Evolutionary conservation across 75 land plant species (phyloP), one percentile per base, ranked within the genome.

Genomic region (Chamaecyparis obtusa): DNA sequence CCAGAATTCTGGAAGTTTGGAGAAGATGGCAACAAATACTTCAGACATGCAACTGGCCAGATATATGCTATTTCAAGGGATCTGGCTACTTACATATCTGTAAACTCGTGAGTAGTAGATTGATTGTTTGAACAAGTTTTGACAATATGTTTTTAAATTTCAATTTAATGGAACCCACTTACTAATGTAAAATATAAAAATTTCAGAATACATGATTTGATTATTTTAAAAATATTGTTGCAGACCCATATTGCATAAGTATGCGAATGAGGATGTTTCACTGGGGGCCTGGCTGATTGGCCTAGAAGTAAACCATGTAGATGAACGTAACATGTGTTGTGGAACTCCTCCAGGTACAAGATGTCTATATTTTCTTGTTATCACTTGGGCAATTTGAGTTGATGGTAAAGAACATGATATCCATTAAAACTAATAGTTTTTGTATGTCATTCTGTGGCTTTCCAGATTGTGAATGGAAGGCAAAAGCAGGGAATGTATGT

Each of bases 1-100:
- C 94, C 94, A 51, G 94, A 93, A 89, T 87, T 86, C 72, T 93
- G 94, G 94, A 93, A 93, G 87, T 93, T 93, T 57, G 94, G 94
- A 7, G 94, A 93, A 57, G 94, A 92, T 39, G 94, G 94, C 9
- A 93, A 93, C 88, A 89, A 80, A 85, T 93, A 93, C 87, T 93
- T 93, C 87, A 89, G 94, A 35, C 94, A 92, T 85, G 94, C 94
- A 33, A 93, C 94, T 46, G 94, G 94, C 5, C 94, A 93, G 78
- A 87, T 93, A 9, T 93, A 93, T 88, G 94, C 94, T 30, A 92
- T 93, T 57, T 93, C 94, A 57, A 92, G 76, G 51, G 94, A 93
- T 75, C 85, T 93, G 55, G 94, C 92, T 21, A 88, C 84, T 7
- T 93, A 93, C 85, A 93, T 93, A 67, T 82, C 90, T 32, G 82